Evolutionary conservation across 2,329 filamentous ascomycete species (phyloP).

Genomic region (Ascosphaera acerosa): DNA sequence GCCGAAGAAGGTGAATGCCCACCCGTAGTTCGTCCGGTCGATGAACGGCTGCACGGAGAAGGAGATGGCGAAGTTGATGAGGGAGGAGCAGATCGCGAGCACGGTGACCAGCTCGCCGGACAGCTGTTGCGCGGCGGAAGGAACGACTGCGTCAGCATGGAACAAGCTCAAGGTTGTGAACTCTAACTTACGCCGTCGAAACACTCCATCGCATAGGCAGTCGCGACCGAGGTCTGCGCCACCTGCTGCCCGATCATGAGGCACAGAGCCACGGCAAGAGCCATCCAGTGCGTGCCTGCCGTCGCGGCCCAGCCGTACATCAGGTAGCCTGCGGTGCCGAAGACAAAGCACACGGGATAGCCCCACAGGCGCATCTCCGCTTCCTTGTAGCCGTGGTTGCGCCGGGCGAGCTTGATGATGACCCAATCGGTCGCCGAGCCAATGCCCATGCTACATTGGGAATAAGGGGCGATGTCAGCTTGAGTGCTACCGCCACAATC

Average conservation of each 20-base stretch:
- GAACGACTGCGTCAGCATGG: background rate
- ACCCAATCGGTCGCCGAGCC: background rate
- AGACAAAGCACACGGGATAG: background rate
- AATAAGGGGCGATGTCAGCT: no score
- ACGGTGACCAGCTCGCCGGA: background rate
- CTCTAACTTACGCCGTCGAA: no score
- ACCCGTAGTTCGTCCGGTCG: no score
- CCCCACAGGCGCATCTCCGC: conserved; percentile 1
- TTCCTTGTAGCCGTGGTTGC: conserved; percentile 1
- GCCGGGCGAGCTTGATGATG: conserved; percentile 1
- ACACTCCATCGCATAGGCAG: no score
- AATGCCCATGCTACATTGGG: no score
- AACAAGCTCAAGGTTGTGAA: background rate
- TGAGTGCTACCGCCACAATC: no score
- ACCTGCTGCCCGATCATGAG: conserved; percentile 1
- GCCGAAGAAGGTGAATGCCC: background rate
- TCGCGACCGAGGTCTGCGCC: no score
- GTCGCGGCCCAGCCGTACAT: background rate
- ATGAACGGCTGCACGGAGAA: no score
- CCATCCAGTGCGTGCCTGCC: conserved; percentile 1
- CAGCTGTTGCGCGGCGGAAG: background rate
- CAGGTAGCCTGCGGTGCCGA: background rate
- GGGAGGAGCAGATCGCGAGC: no score
- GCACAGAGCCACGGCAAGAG: background rate
- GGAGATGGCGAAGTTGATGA: no score